These are phyloP conservation scores for Elongisporangium anandrum DNA, from an alignment of 352 stramenopile species.

Conservation along the genomic window DNA sequence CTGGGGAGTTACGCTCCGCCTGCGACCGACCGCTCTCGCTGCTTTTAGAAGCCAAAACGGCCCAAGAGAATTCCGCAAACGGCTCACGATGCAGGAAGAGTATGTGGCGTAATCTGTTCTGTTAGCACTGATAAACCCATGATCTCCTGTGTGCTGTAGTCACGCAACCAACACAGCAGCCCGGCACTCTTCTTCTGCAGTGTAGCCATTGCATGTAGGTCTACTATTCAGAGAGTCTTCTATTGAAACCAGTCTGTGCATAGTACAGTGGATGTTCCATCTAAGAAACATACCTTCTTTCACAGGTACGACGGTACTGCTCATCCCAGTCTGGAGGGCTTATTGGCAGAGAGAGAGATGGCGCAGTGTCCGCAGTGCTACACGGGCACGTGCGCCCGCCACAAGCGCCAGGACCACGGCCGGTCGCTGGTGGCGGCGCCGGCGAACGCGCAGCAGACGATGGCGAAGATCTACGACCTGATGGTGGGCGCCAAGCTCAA, in stretches of 20 bases:
- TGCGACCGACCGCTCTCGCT: neutral
- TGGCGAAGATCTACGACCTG: slow-evolving; percentile 79
- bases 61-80: neutral
- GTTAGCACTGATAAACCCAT: too few species aligned
- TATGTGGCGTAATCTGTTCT: too few species aligned
- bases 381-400: slow-evolving; percentile 65
- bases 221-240: neutral
- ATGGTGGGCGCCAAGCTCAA: slow-evolving; percentile 63
- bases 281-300: neutral
- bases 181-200: too few species aligned
- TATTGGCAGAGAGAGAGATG: slow-evolving; percentile 19
- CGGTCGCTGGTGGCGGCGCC: slow-evolving; percentile 40
- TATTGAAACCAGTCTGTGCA: neutral
- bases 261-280: neutral
- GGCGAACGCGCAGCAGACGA: slow-evolving; percentile 47
- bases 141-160: too few species aligned
- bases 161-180: too few species aligned
- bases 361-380: slow-evolving; percentile 79
- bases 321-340: too few species aligned
- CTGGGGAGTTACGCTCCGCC: neutral
- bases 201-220: neutral
- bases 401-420: slow-evolving; percentile 57
- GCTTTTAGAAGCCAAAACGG: neutral
- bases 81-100: neutral
- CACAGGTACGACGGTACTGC: neutral